Evolutionary conservation across 23 red algal genomes (phyloP), one percentile per base, ranked within the genome.

Genomic region (Rhodosorus marinus): DNA sequence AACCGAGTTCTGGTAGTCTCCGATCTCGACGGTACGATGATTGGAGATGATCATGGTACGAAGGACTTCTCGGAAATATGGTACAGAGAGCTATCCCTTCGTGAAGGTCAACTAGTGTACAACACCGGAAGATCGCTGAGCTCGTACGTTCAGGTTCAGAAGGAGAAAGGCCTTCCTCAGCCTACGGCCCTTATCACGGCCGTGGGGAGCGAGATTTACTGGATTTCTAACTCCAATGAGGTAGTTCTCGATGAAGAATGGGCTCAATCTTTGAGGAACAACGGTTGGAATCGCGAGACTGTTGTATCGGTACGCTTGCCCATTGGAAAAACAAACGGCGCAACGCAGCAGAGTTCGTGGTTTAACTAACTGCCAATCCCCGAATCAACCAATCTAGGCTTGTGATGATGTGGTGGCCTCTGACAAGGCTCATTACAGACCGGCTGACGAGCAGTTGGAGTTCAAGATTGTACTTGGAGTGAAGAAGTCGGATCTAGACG

Each of bases 11-110:
- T 56, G 52, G 3, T 56, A 17, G 52, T 56, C 19, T 33, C 52
- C 0, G 52, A 56, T 6, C 52, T 56, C 2, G 52, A 56, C 24
- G 52, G 52, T 15, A 56, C 52, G 24, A 20, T 56, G 52, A 28
- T 56, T 3, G 52, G 52, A 20, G 52, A 56, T 6, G 52, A 15
- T 15, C 20, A 28, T 15, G 52, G 29, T 15, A 24, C n/a, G 2
- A 15, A 20, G 3, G 52, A 15, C 29, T 56, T 56, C 35, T 15
- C 35, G 20, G 4, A 15, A 0, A 24, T 32, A 4, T 56, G 52
- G 52, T 32, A 24, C 3, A 2, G 2, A 28, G 4, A 20, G 19
- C 52, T 33, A 28, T 20, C 24, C 3, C 20, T 24, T 15, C 29
- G 29, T 3, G 52, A 32, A 0, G 24, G 52, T 15, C 29, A 33